Percentiles rank a stretch among this genome's conserved stretches.
phyloP scores from a whole-genome alignment of 352 stramenopile genomes.

The Phytophthora pini region DNA sequence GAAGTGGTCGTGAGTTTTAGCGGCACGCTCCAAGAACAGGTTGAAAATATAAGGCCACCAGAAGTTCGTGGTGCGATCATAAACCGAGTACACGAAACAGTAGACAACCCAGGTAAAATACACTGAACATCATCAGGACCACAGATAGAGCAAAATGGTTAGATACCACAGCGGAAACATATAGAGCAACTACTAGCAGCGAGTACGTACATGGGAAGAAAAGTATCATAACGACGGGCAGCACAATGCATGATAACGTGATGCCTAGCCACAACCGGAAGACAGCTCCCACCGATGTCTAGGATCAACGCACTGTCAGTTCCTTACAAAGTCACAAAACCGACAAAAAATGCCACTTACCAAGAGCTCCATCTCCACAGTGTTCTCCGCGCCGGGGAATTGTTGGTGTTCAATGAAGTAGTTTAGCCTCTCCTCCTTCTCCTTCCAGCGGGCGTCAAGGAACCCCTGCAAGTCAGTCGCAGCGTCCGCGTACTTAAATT shows the following conservation, averaged over 20 bases:
- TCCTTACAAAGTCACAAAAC: not conserved
- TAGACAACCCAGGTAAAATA: slow-evolving; percentile 85
- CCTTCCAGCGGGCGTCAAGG: slow-evolving; percentile 72
- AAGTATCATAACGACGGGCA: slow-evolving; percentile 79
- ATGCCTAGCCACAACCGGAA: slow-evolving; percentile 82
- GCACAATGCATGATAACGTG: slow-evolving; percentile 62
- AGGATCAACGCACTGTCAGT: slow-evolving; percentile 19
- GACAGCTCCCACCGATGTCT: slow-evolving; percentile 70
- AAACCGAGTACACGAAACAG: slow-evolving; percentile 85
- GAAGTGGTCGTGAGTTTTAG: slow-evolving; percentile 63
- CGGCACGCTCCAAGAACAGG: slow-evolving; percentile 65
- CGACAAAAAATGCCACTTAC: slow-evolving; percentile 26
- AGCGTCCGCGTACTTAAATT: slow-evolving; percentile 71
- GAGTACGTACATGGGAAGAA: slow-evolving; percentile 74
- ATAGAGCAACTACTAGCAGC: not conserved
- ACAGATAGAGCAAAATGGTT: slow-evolving; percentile 3
- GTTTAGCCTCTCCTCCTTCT: slow-evolving; percentile 78
- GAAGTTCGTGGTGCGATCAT: slow-evolving; percentile 85
- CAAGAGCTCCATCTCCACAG: slow-evolving; percentile 46
- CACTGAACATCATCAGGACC: slow-evolving; percentile 40
- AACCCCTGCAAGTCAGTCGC: slow-evolving; percentile 60
- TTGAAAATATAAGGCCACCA: slow-evolving; percentile 90
- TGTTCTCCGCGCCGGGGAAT: slow-evolving; percentile 45
- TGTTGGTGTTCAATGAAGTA: slow-evolving; percentile 81
- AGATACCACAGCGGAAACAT: not conserved